A percentile compares a stretch with the other conserved stretches of the same genome.
Conservation (phyloP, 2,329 filamentous ascomycete species). For the Diaporthe capsici region DNA sequence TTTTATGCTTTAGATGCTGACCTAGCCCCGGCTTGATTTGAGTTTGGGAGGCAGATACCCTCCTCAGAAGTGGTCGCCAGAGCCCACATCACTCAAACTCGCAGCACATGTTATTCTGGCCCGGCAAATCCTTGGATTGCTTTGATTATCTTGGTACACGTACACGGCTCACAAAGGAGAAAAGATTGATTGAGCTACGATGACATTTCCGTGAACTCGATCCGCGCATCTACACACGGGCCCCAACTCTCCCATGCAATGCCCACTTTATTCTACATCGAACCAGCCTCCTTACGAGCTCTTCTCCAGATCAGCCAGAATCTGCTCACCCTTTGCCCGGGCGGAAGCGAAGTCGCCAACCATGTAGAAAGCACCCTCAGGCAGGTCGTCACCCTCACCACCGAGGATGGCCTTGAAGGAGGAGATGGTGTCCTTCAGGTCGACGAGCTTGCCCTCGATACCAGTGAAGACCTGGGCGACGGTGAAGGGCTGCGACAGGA, state of each 20-base stretch:
- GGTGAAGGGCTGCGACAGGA: constrained; percentile 99
- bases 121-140: not conserved
- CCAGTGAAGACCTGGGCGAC: constrained; percentile 85
- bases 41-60: not conserved
- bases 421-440: constrained; percentile 97
- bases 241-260: constrained; percentile 52
- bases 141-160: constrained; percentile 40
- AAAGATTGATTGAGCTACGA: constrained; percentile 65
- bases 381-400: constrained; percentile 95
- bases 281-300: constrained; percentile 55
- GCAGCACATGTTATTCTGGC: not conserved
- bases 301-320: constrained; percentile 92
- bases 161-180: constrained; percentile 75
- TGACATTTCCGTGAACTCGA: constrained; percentile 62
- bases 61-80: not conserved
- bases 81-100: too few relatives aligned
- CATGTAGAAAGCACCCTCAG: constrained; percentile 97
- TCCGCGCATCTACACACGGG: constrained; percentile 73
- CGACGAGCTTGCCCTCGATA: constrained; percentile 97
- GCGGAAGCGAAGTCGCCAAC: constrained; percentile 96
- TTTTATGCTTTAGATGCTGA: not conserved
- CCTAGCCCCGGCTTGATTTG: not conserved
- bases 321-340: constrained; percentile 99
- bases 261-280: constrained; percentile 49
- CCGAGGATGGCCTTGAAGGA: constrained; percentile 98